Evolutionary conservation across 73 alveolate genomes (phyloP), one percentile per base, ranked within the genome.

Genomic region (Uronychia binucleata): DNA sequence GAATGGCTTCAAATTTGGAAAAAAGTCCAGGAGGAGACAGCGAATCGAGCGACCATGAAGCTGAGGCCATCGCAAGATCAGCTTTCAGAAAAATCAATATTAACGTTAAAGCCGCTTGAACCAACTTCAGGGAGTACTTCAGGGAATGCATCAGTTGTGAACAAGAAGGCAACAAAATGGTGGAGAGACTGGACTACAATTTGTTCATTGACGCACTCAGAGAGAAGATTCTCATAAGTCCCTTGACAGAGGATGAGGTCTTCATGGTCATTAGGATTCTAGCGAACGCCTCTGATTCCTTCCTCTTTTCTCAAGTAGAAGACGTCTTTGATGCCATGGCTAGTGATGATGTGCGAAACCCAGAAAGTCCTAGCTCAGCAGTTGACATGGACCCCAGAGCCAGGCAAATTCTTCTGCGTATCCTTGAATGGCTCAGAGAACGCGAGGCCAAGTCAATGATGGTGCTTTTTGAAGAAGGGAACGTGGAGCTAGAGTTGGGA

Each of bases 1-100:
- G n/a, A n/a, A n/a, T n/a, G n/a, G n/a, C n/a, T n/a, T n/a, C n/a
- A n/a, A n/a, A n/a, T n/a, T n/a, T n/a, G n/a, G n/a, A n/a, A n/a
- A n/a, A n/a, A 46, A 46, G n/a, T 46, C 19, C n/a, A 46, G 5
- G 67, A 46, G 5, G 67, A 46, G 67, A 46, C 67, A 46, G n/a
- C n/a, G n/a, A n/a, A n/a, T n/a, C n/a, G n/a, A 46, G 67, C 67
- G 67, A 46, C 67, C 67, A 46, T 46, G 67, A 46, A 46, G 67
- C 67, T 11, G 67, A 46, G 67, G 67, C 67, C 5, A 46, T 46
- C 19, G 67, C 67, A 5, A 46, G 67, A 46, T 46, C 67, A 46
- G 67, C 67, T 19, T 46, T 46, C 67, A 46, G 19, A 46, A 46
- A 46, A 19, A 46, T 46, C 19, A 46, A 46, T 46, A 46, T 19